Percentiles rank a stretch among this genome's conserved stretches.
These are phyloP conservation scores for Aleurites moluccanus DNA, from an alignment of 441 rosid genomes.

Conservation along the genomic window DNA sequence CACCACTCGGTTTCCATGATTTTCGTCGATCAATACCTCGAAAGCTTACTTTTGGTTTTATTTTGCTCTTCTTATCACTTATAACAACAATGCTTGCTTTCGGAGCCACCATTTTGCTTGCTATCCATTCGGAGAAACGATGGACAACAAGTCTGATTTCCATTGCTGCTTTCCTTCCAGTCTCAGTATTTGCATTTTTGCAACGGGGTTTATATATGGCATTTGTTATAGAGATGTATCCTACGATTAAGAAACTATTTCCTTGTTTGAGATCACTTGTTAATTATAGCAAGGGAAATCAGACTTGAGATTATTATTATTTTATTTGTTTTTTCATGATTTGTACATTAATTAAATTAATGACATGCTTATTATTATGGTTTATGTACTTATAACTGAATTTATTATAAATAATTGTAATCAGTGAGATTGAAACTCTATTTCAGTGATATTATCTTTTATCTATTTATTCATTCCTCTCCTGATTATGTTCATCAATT, in stretches of 20 bases:
- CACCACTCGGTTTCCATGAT: conserved; percentile 12
- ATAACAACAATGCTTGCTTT: conserved; percentile 25
- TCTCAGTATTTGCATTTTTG: conserved; percentile 15
- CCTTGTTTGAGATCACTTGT: too few species aligned
- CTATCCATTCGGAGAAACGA: conserved; percentile 5
- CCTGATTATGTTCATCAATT: too few species aligned
- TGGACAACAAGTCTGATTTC: conserved; percentile 22
- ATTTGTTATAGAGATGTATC: not conserved
- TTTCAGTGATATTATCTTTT: too few species aligned
- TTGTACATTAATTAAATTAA: too few species aligned
- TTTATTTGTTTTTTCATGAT: too few species aligned
- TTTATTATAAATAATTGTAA: too few species aligned
- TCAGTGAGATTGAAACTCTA: too few species aligned
- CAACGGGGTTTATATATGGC: conserved; percentile 21
- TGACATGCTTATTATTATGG: too few species aligned
- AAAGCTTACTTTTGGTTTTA: conserved; percentile 17
- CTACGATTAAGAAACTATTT: not conserved
- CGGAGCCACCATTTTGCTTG: conserved; percentile 24
- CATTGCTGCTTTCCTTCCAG: conserved; percentile 26
- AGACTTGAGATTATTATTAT: too few species aligned
- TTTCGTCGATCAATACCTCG: conserved; percentile 19
- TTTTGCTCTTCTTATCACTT: conserved; percentile 26
- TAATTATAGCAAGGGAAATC: too few species aligned
- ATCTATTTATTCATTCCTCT: too few species aligned
- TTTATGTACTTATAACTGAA: too few species aligned